Conservation (phyloP, 495 filamentous ascomycete species). For the Tuber melanosporum region DNA sequence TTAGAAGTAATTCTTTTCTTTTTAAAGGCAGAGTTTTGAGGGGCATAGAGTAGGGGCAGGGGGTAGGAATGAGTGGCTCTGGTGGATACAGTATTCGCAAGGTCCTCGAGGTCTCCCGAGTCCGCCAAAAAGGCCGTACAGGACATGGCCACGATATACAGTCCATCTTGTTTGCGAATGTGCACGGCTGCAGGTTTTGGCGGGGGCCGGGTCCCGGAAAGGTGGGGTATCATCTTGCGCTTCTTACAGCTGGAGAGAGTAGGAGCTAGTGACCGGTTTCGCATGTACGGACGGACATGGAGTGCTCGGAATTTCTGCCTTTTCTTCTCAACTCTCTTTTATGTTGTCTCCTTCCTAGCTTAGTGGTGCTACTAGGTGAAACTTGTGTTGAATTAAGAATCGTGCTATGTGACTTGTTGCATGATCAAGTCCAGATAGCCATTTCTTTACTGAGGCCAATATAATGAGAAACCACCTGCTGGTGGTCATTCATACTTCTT, state of each 20-base stretch:
- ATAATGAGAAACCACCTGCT: not conserved
- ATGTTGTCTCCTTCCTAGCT: not conserved
- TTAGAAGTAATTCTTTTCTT: not conserved
- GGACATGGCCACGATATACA: too few species aligned
- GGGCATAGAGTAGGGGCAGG: not conserved
- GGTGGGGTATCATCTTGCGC: too few species aligned
- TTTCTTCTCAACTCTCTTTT: not conserved
- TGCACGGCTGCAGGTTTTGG: too few species aligned
- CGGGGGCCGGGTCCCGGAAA: too few species aligned
- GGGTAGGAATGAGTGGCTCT: not conserved
- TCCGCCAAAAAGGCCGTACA: too few species aligned
- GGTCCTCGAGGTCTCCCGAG: too few species aligned
- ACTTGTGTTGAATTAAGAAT: not conserved
- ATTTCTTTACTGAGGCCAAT: not conserved
- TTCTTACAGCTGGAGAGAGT: too few species aligned
- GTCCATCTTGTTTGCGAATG: too few species aligned
- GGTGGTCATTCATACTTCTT: not conserved
- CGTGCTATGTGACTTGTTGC: not conserved
- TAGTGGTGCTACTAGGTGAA: too few species aligned
- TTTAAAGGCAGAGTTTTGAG: not conserved
- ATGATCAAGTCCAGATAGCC: not conserved
- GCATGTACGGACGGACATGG: not conserved
- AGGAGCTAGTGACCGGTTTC: not conserved
- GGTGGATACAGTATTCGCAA: not conserved
- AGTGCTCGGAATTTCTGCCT: not conserved